Percentiles rank a stretch among this genome's conserved stretches.
Evolutionary conservation across 192 early-diverging fungal species (phyloP).

Genomic region (Rhizophlyctis rosea): DNA sequence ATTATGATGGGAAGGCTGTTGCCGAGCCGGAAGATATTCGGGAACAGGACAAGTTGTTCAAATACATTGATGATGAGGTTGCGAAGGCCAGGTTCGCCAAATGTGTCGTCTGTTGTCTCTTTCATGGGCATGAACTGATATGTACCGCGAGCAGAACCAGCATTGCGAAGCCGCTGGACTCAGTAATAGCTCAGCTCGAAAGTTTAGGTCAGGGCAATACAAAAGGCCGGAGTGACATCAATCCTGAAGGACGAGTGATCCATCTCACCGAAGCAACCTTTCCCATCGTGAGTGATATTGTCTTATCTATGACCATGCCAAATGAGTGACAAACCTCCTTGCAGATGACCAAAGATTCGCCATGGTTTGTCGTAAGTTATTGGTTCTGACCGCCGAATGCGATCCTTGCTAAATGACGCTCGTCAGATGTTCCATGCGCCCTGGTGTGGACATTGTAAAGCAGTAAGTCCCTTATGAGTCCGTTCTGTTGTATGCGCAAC

Average conservation of each 20-base stretch:
- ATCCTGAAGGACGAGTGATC: neutral
- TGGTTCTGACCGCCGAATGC: neutral
- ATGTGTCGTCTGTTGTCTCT: too few species aligned
- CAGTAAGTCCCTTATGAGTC: constrained; percentile 15
- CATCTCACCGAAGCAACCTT: neutral
- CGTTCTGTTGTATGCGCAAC: too few species aligned
- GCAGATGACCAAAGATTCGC: constrained; percentile 49
- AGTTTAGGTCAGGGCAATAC: too few species aligned
- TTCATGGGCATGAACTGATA: too few species aligned
- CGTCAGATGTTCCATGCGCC: constrained; percentile 73
- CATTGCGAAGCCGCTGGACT: too few species aligned
- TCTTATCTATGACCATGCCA: constrained; percentile 1
- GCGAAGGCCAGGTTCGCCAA: constrained; percentile 3
- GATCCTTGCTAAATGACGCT: neutral
- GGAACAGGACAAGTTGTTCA: neutral
- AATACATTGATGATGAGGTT: neutral
- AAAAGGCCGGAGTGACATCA: too few species aligned
- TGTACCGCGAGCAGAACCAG: too few species aligned
- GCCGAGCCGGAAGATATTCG: constrained; percentile 8
- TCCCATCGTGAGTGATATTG: neutral
- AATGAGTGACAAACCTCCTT: constrained; percentile 3
- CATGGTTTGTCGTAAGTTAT: constrained; percentile 66
- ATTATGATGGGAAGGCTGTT: neutral
- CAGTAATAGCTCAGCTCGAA: too few species aligned
- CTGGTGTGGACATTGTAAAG: constrained; percentile 86